Percentiles rank a stretch among this genome's conserved stretches.
phyloP scores from a whole-genome alignment of 2,329 filamentous ascomycete genomes.

The Pyrenochaeta sp. region DNA sequence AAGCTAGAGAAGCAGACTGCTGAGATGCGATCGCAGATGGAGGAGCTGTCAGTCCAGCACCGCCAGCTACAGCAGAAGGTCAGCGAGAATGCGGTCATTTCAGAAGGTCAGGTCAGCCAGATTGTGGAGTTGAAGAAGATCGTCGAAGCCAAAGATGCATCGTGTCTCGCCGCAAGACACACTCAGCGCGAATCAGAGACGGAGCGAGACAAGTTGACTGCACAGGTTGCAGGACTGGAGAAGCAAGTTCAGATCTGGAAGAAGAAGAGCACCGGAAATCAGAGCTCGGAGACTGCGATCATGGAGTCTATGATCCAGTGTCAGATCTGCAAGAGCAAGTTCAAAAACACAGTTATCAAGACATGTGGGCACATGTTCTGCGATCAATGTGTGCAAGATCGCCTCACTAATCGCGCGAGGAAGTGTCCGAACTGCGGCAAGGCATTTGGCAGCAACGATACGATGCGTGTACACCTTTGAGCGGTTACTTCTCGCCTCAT shows the following conservation, averaged over 20 bases:
- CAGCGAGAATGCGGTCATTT: conserved; percentile 72
- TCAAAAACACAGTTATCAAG: conserved; percentile 93
- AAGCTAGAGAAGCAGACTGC: conserved; percentile 92
- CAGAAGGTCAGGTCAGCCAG: conserved; percentile 78
- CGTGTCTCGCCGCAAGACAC: conserved; percentile 69
- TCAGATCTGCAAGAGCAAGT: conserved; percentile 89
- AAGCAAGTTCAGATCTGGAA: conserved; percentile 90
- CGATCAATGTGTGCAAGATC: conserved; percentile 86
- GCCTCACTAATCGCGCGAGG: conserved; percentile 86
- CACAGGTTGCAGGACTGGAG: conserved; percentile 77
- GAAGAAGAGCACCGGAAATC: conserved; percentile 80
- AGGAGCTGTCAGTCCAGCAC: conserved; percentile 74
- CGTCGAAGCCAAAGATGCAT: conserved; percentile 78
- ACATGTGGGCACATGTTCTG: conserved; percentile 97
- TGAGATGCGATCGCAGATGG: conserved; percentile 81
- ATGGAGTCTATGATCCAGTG: conserved; percentile 83
- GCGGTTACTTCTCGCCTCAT: background rate
- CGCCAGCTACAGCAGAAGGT: conserved; percentile 77
- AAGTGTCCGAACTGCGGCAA: conserved; percentile 96
- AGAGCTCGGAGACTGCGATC: conserved; percentile 82
- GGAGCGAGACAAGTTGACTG: conserved; percentile 81
- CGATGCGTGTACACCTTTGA: conserved; percentile 68
- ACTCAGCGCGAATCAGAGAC: conserved; percentile 68
- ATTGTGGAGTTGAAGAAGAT: conserved; percentile 77
- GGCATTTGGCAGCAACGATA: conserved; percentile 89